These are phyloP conservation scores for Ophiostoma pallidulum DNA, from an alignment of 2,329 filamentous ascomycete species.

Conservation along the genomic window DNA sequence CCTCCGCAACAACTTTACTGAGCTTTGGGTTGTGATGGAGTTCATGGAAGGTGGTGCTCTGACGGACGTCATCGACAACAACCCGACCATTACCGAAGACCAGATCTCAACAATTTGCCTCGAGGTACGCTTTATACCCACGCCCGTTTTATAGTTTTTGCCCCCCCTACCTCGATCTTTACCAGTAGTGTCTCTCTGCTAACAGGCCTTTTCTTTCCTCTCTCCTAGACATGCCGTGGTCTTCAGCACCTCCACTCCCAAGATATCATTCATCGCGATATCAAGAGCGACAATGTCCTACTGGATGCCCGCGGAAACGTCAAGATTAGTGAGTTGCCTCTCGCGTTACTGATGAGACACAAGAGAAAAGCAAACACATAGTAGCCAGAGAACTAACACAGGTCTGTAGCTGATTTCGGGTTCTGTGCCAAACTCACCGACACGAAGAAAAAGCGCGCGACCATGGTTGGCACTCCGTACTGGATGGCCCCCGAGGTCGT, in stretches of 20 bases:
- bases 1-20: constrained; percentile 83
- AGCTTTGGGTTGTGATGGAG: constrained; percentile 99
- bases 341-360: background rate
- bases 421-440: constrained; percentile 99
- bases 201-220: constrained; percentile 4
- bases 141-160: constrained; percentile 15
- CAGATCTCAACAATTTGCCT: constrained; percentile 96
- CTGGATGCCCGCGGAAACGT: constrained; percentile 90
- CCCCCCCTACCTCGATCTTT: too few species aligned
- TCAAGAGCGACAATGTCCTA: constrained; percentile 98
- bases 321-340: constrained; percentile 78
- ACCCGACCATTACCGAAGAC: constrained; percentile 84
- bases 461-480: constrained; percentile 98
- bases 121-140: constrained; percentile 55
- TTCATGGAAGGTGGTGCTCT: constrained; percentile 98
- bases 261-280: constrained; percentile 97
- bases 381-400: constrained; percentile 1
- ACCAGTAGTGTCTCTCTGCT: too few species aligned
- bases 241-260: constrained; percentile 90
- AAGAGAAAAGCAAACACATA: background rate
- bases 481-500: constrained; percentile 99
- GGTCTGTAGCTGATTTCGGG: constrained; percentile 74
- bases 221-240: constrained; percentile 76
- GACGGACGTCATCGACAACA: constrained; percentile 98
- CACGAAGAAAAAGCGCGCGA: constrained; percentile 91